Evolutionary conservation across 2,329 filamentous ascomycete genomes (phyloP), one percentile per base, ranked within the genome.

Genomic region (Cladosporium sp.): DNA sequence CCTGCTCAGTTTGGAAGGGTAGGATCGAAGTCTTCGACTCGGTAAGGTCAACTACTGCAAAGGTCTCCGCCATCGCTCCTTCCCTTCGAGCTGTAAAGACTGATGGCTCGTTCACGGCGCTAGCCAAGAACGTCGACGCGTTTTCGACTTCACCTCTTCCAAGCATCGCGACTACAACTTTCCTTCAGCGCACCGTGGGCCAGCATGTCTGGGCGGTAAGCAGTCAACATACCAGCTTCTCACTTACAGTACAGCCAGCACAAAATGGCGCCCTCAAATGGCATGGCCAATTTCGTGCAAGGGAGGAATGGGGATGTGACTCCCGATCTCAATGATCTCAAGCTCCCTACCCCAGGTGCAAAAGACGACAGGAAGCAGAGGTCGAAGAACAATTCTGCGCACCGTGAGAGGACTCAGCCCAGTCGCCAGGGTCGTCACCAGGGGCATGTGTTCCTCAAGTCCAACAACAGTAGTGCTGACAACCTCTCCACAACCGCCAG

Each of bases 161-260:
- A 31, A n/a, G 6, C 52, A 18, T 12, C 29, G 21, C 44, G 5
- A 50, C 58, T 29, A 33, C 29, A 35, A 23, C 28, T 50, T n/a
- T 6, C 29, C 8, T 21, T 44, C 37, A 44, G 16, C 23, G 49
- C 57, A 49, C 33, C 60, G 50, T 16, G 49, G 46, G 29, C 60
- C 60, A 63, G 60, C 60, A 63, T 63, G 60, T 63, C 60, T 63
- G 60, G 60, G 33, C 50, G 60, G 60, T 28, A 35, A 21, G 53
- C 40, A 29, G 28, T 12, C 10, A 23, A 3, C 26, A 26, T 18
- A 6, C 28, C 57, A 14, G 33, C 5, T 28, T 23, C 23, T 16
- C 26, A 21, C 16, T 29, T 29, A 31, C 28, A 50, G 26, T 12
- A 12, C 14, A 29, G 31, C 12, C 12, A 16, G 4, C 46, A 28